Evolutionary conservation across 2,329 filamentous ascomycete species (phyloP), one percentile per base, ranked within the genome.

Genomic region (Fusarium pseudoanthophilum): DNA sequence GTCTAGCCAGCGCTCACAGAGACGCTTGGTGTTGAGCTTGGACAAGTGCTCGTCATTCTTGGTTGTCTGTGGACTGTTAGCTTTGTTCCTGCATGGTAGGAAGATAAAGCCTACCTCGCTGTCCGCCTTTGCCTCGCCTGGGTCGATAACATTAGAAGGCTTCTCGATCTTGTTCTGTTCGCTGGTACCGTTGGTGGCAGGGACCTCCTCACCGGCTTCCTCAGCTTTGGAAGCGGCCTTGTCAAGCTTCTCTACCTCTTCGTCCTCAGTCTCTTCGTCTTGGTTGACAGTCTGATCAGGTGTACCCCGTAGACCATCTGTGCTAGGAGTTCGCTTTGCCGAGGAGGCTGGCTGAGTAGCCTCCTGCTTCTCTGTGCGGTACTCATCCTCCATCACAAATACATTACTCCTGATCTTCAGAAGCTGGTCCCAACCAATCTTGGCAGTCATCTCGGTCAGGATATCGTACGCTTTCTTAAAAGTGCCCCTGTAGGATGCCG

Each of bases 361-460:
- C 69, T 92, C 90, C 64, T 93, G 91, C 82, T 93, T 94, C 83
- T 98, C 96, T 64, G 92, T 93, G 55, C 96, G 91, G 80, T 99
- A 99, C 82, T 99, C 96, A 79, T 99, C 96, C 81, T 99, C 96
- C 96, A 99, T 99, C 55, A 99, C 96, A 77, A 99, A 99, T 3
- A 99, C 96, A 72, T 95, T 95, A 84, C 95, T 98, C 75, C 96
- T 90, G 78, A 97, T 97, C 82, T 94, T 97, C 58, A 99, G 86
- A 28, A 99, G 87, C 80, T 98, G 94, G 78, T 99, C 96, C 96
- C 96, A 99, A 43, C 96, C 96, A 77, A 99, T 98, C 83, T 96
- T 95, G 69, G 94, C 92, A 1, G 95, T 97, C 86, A 99, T 95
- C 80, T 98, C 95, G 0, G 96, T 98, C 70, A 99, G 86, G 39